phyloP scores from a whole-genome alignment of 2,329 filamentous ascomycete species.

The Diaporthe amygdali region DNA sequence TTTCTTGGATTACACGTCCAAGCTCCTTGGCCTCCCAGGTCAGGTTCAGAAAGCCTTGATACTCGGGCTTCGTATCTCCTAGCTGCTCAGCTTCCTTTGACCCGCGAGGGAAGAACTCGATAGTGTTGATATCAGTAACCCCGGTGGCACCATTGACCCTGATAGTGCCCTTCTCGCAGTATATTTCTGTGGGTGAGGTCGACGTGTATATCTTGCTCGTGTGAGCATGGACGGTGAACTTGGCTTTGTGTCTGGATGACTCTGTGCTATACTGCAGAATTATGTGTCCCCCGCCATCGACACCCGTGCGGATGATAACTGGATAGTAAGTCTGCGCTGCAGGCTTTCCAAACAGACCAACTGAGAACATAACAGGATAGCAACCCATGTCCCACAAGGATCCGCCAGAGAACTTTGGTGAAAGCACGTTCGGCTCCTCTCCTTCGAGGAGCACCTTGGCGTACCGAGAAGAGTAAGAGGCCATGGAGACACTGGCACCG shows the following conservation, averaged over 20 bases:
- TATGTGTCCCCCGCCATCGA: constrained; percentile 23
- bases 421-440: constrained; percentile 26
- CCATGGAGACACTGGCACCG: constrained; percentile 23
- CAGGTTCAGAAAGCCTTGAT: constrained; percentile 22
- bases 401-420: constrained; percentile 21
- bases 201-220: constrained; percentile 28
- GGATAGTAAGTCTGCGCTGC: constrained; percentile 21
- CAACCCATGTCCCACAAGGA: constrained; percentile 25
- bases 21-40: constrained; percentile 24
- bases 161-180: constrained; percentile 24
- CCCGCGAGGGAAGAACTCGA: constrained; percentile 19
- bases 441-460: constrained; percentile 22
- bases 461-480: constrained; percentile 19
- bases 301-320: constrained; percentile 22
- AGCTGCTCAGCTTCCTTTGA: constrained; percentile 23
- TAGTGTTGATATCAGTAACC: constrained; percentile 22
- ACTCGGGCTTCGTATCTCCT: constrained; percentile 18
- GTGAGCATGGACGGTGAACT: constrained; percentile 25
- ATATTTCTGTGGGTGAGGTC: constrained; percentile 24
- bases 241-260: constrained; percentile 21
- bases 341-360: constrained; percentile 23
- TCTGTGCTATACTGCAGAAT: constrained; percentile 15
- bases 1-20: constrained; percentile 10
- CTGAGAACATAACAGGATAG: constrained; percentile 22
- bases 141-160: constrained; percentile 22